These are phyloP conservation scores for Ustilago esculenta DNA, from an alignment of 1,284 basidiomycete species.

Conservation along the genomic window DNA sequence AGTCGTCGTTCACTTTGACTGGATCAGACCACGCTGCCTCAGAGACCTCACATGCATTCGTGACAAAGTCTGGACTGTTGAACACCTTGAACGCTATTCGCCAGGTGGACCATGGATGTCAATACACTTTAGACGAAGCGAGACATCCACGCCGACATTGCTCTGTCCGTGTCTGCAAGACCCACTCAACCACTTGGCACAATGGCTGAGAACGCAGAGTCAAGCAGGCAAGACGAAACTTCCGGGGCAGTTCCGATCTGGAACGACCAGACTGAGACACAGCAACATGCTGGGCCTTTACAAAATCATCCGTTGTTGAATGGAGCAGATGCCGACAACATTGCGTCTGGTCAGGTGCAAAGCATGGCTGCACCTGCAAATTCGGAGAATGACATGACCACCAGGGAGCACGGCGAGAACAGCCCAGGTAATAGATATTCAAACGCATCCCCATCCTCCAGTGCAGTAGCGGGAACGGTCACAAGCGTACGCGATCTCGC, in stretches of 20 bases:
- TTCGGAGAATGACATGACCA: background rate
- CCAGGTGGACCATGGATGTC: background rate
- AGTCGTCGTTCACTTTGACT: background rate
- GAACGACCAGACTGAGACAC: conserved; percentile 1
- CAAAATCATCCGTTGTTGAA: background rate
- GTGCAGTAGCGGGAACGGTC: background rate
- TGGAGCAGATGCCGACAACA: background rate
- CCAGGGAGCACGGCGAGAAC: background rate
- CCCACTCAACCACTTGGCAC: background rate
- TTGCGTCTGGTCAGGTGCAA: background rate
- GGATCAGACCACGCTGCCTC: background rate
- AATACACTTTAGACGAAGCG: background rate
- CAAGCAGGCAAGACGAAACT: conserved; percentile 2
- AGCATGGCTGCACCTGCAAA: background rate
- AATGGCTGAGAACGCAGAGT: conserved; percentile 3
- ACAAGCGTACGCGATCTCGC: conserved; percentile 3
- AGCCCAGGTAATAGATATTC: conserved; percentile 1
- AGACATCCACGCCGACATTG: background rate
- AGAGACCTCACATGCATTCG: background rate
- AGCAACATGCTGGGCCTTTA: background rate
- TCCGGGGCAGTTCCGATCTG: conserved; percentile 3
- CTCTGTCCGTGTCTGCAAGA: background rate
- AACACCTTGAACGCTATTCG: background rate
- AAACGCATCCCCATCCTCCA: conserved; percentile 1
- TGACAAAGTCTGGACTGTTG: background rate